Conservation (phyloP, 2,329 filamentous ascomycete species). For the Fusarium acutatum region DNA sequence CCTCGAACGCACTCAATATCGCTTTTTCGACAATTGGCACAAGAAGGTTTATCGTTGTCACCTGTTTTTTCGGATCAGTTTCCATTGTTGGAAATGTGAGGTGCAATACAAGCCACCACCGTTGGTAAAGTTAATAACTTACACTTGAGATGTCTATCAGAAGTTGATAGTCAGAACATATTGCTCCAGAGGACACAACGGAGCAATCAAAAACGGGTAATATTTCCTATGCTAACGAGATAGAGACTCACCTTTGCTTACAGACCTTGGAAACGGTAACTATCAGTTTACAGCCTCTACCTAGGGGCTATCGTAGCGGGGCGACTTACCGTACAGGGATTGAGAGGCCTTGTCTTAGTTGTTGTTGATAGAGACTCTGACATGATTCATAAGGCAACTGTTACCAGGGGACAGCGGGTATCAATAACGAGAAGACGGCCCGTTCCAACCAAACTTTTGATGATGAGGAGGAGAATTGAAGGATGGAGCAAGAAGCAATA, state of each 20-base stretch:
- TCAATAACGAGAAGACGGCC: not conserved
- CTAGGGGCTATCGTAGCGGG: not conserved
- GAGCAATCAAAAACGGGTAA: not conserved
- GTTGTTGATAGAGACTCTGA: conserved; percentile 22
- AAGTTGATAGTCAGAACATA: conserved; percentile 5
- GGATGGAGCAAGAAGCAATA: not conserved
- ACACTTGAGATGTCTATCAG: conserved; percentile 38
- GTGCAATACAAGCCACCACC: not conserved
- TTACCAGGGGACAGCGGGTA: not conserved
- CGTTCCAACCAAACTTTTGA: not conserved
- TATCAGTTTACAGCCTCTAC: not conserved
- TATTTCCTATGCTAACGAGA: conserved; percentile 4
- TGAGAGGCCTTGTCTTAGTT: conserved; percentile 26
- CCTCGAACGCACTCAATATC: conserved; percentile 41
- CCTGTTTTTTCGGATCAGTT: conserved; percentile 8
- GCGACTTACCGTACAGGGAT: conserved; percentile 33
- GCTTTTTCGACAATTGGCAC: conserved; percentile 41
- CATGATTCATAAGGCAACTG: conserved; percentile 20
- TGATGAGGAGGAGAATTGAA: not conserved
- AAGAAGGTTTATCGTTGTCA: conserved; percentile 32
- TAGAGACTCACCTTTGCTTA: conserved; percentile 34
- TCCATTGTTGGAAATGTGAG: not conserved
- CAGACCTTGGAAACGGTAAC: conserved; percentile 24
- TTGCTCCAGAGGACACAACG: not conserved
- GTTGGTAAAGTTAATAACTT: not conserved